Evolutionary conservation across 106 monocot genomes (phyloP).

Genomic region (Allium sativum): DNA sequence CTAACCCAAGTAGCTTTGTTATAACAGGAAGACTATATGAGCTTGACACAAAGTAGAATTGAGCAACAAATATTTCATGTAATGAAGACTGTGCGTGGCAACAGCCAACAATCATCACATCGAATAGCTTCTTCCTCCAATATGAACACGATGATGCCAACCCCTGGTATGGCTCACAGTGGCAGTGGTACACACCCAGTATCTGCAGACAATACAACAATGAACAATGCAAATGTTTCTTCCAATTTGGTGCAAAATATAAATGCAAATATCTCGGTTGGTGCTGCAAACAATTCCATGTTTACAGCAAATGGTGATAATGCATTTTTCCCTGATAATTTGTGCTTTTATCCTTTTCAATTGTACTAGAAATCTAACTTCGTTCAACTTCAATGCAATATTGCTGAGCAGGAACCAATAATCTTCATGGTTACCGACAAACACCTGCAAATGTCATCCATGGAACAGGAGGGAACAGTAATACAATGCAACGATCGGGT

Average conservation of each 20-base stretch:
- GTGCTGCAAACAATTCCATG: conserved; percentile 18
- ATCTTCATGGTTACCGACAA: conserved; percentile 44
- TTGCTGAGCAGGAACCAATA: conserved; percentile 2
- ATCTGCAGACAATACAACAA: conserved; percentile 17
- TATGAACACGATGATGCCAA: conserved; percentile 75
- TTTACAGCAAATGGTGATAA: conserved; percentile 33
- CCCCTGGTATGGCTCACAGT: conserved; percentile 58
- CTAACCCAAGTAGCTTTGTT: not conserved
- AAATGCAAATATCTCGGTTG: conserved; percentile 23
- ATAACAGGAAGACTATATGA: conserved; percentile 64
- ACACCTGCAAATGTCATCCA: conserved; percentile 30
- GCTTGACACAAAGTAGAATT: conserved; percentile 36
- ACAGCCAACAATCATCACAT: conserved; percentile 21
- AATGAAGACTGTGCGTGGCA: conserved; percentile 21
- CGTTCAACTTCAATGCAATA: not conserved
- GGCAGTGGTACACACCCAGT: conserved; percentile 23
- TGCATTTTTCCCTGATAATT: not conserved
- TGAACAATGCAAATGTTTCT: conserved; percentile 17
- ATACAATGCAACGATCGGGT: conserved; percentile 27
- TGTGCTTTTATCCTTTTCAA: not conserved
- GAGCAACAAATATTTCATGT: conserved; percentile 38
- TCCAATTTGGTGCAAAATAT: conserved; percentile 20
- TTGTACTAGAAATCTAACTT: no score
- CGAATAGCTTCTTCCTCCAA: conserved; percentile 37
- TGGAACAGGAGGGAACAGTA: conserved; percentile 26